These are phyloP conservation scores for Xanthoconium purpureum DNA, from an alignment of 768 basidiomycete species.

Conservation along the genomic window DNA sequence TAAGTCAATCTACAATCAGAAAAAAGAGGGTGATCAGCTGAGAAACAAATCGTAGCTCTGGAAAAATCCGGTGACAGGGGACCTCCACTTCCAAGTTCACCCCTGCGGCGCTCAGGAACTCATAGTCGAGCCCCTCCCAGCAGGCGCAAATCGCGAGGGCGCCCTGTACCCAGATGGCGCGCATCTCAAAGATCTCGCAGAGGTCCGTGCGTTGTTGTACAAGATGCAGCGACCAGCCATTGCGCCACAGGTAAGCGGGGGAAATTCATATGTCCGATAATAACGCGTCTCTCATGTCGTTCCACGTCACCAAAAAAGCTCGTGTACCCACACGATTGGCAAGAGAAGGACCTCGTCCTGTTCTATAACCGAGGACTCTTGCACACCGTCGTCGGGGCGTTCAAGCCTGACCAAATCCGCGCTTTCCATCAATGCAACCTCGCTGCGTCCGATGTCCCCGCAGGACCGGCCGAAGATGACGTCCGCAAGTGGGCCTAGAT, in stretches of 20 bases:
- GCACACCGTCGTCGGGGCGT: conserved; percentile 68
- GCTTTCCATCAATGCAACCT: conserved; percentile 59
- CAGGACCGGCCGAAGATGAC: conserved; percentile 47
- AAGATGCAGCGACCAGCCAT: conserved; percentile 89
- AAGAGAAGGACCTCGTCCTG: conserved; percentile 58
- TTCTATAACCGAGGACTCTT: conserved; percentile 74
- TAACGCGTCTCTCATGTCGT: neutral
- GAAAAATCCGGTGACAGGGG: conserved; percentile 88
- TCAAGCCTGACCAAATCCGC: conserved; percentile 44
- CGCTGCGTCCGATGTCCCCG: conserved; percentile 48
- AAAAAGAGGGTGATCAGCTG: neutral
- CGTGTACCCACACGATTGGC: conserved; percentile 89
- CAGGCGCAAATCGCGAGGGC: conserved; percentile 50
- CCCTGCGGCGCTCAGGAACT: conserved; percentile 72
- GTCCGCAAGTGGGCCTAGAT: conserved; percentile 41
- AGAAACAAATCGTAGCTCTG: conserved; percentile 50
- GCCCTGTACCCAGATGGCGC: conserved; percentile 84
- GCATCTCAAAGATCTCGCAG: conserved; percentile 65
- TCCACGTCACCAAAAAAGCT: conserved; percentile 32
- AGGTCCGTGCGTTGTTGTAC: conserved; percentile 74
- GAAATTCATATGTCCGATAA: neutral
- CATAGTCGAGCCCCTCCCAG: conserved; percentile 69
- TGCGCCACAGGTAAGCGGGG: conserved; percentile 54
- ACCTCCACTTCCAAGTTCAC: conserved; percentile 87
- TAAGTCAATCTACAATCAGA: conserved; percentile 22